Evolutionary conservation across 2,329 filamentous ascomycete genomes (phyloP), one percentile per base, ranked within the genome.

Genomic region (Albifimbria verrucaria): DNA sequence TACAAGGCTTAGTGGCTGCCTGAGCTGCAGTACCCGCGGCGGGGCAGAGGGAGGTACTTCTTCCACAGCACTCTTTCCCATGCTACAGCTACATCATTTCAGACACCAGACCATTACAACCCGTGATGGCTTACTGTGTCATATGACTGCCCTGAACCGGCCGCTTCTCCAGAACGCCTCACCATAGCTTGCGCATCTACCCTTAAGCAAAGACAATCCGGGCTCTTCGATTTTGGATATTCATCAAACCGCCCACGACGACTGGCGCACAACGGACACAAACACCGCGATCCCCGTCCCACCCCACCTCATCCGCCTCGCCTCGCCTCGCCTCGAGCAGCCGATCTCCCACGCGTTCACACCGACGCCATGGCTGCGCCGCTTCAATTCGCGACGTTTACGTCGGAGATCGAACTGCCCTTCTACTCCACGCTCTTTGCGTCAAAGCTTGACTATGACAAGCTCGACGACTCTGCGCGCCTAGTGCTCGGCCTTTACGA

Each of bases 371-470:
- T 85, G 74, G 64, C 81, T 50, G 63, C 72, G 25, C 70, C 71
- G 21, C 70, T 84, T 49, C 81, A 82, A 76, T 99, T 92, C 72
- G 90, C 91, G 55, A 88, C 93, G 1, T 97, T 96, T 78, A 84
- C 87, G 41, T 96, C 93, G 48, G 91, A 97, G 73, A 92, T 97
- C 66, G 94, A 99, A 69, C 80, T 97, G 43, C 90, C 92, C 44
- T 99, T 99, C 73, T 99, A 97, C 69, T 88, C 90, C 45, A 87
- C 91, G 5, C 83, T 99, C n/a, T 94, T 95, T 55, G 85, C 88
- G 6, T 89, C 88, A 60, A 99, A 99, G 75, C 91, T 99, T 68
- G 92, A 97, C 70, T 88, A 96, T 80, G 94, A 97, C 75, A 96
- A 92, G 74, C 89, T 99, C 49, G 90, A 97, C 75, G 93, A 96